These are phyloP conservation scores for Globisporangium cederbergense DNA, from an alignment of 352 stramenopile genomes.

Conservation along the genomic window DNA sequence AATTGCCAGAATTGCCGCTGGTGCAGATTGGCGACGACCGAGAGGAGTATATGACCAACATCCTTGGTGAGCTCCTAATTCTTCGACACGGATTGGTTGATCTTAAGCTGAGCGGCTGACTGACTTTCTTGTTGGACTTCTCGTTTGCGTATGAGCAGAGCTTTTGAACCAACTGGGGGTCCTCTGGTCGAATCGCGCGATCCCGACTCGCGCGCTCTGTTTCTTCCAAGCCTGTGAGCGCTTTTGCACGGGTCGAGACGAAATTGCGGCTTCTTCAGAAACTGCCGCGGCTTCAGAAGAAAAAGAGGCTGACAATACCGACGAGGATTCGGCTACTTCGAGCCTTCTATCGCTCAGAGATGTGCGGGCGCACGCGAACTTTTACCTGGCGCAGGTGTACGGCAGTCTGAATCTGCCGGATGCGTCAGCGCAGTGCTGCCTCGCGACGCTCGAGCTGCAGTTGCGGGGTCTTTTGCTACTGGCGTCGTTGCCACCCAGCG, in stretches of 20 bases:
- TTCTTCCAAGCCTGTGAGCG: constrained; percentile 43
- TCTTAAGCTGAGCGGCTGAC: neutral
- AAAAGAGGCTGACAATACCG: neutral
- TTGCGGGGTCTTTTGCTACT: constrained; percentile 20
- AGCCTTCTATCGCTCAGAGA: constrained; percentile 1
- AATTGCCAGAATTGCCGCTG: constrained; percentile 18
- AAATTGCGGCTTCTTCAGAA: neutral
- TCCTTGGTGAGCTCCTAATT: constrained; percentile 15
- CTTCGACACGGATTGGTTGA: too few species aligned
- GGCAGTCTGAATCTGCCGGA: constrained; percentile 41
- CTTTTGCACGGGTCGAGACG: constrained; percentile 17
- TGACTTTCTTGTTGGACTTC: neutral
- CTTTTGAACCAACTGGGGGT: constrained; percentile 68
- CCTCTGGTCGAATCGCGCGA: constrained; percentile 59
- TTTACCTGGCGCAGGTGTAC: constrained; percentile 76
- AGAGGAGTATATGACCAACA: constrained; percentile 20
- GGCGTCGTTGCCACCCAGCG: neutral
- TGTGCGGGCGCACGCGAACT: constrained; percentile 48
- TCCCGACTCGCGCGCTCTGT: constrained; percentile 43
- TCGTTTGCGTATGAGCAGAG: constrained; percentile 13
- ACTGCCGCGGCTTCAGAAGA: neutral
- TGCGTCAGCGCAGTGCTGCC: constrained; percentile 55
- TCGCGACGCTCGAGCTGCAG: constrained; percentile 64
- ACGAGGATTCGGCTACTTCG: neutral
- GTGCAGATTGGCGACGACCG: constrained; percentile 17